Percentiles rank a stretch among this genome's conserved stretches.
phyloP scores from a whole-genome alignment of 805 yeast species.

The Maudiozyma turicensis region DNA sequence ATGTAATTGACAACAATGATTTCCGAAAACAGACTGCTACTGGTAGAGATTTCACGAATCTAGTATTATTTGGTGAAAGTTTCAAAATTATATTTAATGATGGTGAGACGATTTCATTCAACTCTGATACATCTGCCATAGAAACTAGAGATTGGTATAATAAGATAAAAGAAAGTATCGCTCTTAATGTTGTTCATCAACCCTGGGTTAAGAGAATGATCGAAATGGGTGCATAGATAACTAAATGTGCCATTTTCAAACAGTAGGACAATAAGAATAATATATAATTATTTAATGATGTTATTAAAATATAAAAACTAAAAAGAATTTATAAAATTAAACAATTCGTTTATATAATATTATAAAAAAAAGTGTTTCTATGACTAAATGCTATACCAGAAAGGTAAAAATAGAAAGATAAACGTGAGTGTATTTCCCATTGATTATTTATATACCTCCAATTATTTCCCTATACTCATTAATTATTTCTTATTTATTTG shows the following conservation, averaged over 20 bases:
- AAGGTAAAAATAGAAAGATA: no score
- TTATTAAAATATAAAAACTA: neutral
- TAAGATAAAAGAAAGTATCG: conserved; percentile 46
- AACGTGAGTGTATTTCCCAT: no score
- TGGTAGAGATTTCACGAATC: conserved; percentile 61
- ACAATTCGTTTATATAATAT: no score
- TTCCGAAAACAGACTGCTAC: conserved; percentile 21
- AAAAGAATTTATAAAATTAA: neutral
- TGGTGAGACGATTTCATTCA: conserved; percentile 75
- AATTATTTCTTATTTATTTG: neutral
- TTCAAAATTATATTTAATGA: conserved; percentile 68
- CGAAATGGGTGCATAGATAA: conserved; percentile 5
- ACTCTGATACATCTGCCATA: conserved; percentile 55
- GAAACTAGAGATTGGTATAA: conserved; percentile 61
- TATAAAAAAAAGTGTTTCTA: no score
- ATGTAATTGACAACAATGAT: conserved; percentile 29
- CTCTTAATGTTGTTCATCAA: conserved; percentile 46
- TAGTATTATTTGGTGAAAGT: conserved; percentile 57
- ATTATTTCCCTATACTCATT: no score
- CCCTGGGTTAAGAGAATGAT: conserved; percentile 48
- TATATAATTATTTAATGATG: neutral
- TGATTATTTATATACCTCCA: no score
- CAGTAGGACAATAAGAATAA: conserved; percentile 1
- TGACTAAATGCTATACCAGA: no score
- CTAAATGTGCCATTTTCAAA: neutral